Evolutionary conservation across 2,329 filamentous ascomycete species (phyloP).

Genomic region (Fusarium chlamydosporum): DNA sequence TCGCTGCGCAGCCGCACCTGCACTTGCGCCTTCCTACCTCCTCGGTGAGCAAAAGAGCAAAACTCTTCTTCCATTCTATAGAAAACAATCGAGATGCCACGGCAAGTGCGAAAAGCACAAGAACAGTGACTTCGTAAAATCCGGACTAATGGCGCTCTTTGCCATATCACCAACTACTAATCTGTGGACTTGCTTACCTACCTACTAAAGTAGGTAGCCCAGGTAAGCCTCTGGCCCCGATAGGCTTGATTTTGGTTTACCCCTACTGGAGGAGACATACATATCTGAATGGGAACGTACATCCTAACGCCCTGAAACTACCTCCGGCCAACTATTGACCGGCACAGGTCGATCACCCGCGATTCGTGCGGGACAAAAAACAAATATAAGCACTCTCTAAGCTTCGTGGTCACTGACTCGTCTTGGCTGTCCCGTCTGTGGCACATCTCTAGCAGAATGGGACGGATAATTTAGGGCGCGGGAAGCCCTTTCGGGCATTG

Average conservation of each 20-base stretch:
- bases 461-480: background rate
- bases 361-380: background rate
- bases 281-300: background rate
- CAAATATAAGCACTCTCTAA: background rate
- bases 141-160: background rate
- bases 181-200: too few relatives aligned
- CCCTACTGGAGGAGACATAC: too few relatives aligned
- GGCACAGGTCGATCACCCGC: slow-evolving; percentile 1
- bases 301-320: background rate
- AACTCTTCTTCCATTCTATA: background rate
- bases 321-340: background rate
- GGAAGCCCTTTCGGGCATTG: background rate
- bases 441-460: background rate
- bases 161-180: too few relatives aligned
- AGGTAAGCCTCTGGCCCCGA: too few relatives aligned
- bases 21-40: too few relatives aligned
- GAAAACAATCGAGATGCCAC: background rate
- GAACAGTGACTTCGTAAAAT: background rate
- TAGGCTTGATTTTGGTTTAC: too few relatives aligned
- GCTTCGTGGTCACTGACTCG: background rate
- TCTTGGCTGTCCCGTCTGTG: background rate
- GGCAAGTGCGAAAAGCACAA: background rate
- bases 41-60: background rate
- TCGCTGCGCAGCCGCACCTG: too few relatives aligned
- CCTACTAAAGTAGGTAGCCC: too few relatives aligned